Conservation (phyloP, 768 basidiomycete species). For the Kwoniella dejecticola region DNA sequence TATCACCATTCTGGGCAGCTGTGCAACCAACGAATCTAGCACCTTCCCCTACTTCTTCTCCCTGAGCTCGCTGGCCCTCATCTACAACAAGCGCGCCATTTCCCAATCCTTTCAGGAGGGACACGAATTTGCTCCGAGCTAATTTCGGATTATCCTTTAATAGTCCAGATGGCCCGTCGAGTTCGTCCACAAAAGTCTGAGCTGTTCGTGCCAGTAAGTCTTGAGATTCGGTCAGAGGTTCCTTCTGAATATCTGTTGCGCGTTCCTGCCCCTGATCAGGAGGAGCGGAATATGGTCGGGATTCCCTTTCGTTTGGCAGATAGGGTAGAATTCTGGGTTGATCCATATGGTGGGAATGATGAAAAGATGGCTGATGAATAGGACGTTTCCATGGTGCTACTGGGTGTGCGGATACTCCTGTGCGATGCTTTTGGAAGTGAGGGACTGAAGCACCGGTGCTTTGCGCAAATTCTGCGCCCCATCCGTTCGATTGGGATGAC, state of each 20-base stretch:
- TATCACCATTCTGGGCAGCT: background rate
- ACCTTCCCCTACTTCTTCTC: slow-evolving; percentile 32
- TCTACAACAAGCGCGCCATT: slow-evolving; percentile 28
- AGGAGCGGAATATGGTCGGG: background rate
- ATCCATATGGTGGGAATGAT: background rate
- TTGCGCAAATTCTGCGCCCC: slow-evolving; percentile 10
- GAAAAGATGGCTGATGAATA: slow-evolving; percentile 3
- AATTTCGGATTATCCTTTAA: slow-evolving; percentile 38
- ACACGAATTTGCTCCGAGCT: slow-evolving; percentile 37
- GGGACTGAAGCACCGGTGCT: background rate
- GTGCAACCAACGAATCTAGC: slow-evolving; percentile 20
- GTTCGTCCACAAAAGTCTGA: slow-evolving; percentile 18
- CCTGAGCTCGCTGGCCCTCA: slow-evolving; percentile 17
- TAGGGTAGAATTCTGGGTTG: background rate
- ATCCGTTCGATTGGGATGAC: slow-evolving; percentile 1
- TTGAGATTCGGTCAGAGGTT: slow-evolving; percentile 29
- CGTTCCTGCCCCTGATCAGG: background rate
- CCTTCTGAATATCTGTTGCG: background rate
- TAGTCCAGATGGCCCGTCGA: background rate
- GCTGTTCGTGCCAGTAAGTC: slow-evolving; percentile 36
- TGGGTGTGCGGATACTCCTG: background rate
- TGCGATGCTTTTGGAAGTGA: background rate
- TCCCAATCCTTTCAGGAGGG: slow-evolving; percentile 27
- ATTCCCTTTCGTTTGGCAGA: background rate
- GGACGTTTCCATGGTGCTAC: slow-evolving; percentile 22